Conservation (phyloP, 352 stramenopile species). For the Pythium aristosporum region DNA sequence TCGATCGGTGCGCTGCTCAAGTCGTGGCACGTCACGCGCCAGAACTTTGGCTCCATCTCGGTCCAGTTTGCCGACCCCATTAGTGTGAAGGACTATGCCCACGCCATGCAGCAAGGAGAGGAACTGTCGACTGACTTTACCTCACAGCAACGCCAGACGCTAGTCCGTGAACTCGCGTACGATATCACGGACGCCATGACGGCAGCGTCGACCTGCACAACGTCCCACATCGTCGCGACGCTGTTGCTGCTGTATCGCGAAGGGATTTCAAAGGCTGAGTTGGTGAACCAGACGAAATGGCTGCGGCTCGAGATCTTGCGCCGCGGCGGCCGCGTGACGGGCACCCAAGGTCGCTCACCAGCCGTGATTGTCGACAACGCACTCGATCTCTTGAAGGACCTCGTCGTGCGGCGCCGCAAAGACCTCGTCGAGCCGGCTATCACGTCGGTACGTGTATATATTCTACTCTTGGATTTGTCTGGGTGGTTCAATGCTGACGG, state of each 20-base stretch:
- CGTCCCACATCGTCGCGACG: slow-evolving; percentile 70
- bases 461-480: not conserved
- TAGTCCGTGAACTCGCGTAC: slow-evolving; percentile 72
- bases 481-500: not conserved
- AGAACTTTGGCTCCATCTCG: slow-evolving; percentile 82
- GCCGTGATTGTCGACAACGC: slow-evolving; percentile 67
- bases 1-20: slow-evolving; percentile 69
- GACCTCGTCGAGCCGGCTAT: slow-evolving; percentile 81
- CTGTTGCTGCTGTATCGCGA: slow-evolving; percentile 80
- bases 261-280: slow-evolving; percentile 66
- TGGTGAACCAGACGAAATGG: slow-evolving; percentile 77
- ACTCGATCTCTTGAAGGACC: slow-evolving; percentile 62
- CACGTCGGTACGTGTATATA: slow-evolving; percentile 44
- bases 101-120: not conserved
- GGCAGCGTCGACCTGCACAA: slow-evolving; percentile 60
- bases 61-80: slow-evolving; percentile 75
- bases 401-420: slow-evolving; percentile 70
- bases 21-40: slow-evolving; percentile 62
- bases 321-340: slow-evolving; percentile 66
- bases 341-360: slow-evolving; percentile 65
- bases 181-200: slow-evolving; percentile 76
- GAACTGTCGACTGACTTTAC: not conserved
- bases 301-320: slow-evolving; percentile 66
- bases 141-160: slow-evolving; percentile 14
- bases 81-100: slow-evolving; percentile 53